Conservation (phyloP, 306 rosid species). For the Medicago truncatula region DNA sequence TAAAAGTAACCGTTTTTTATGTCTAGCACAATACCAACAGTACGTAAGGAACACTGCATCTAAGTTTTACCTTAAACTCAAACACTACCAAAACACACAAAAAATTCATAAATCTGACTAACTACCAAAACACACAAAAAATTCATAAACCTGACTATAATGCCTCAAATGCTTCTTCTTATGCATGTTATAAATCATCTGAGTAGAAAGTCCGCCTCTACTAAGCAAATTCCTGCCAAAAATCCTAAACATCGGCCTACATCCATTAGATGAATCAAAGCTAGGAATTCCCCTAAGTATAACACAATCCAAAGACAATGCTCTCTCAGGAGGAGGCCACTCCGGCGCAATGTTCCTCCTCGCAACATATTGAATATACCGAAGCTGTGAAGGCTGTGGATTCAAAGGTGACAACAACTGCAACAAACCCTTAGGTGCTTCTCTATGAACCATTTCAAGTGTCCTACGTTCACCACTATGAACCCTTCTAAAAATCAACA, state of each 20-base stretch:
- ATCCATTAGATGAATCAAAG: conserved; percentile 84
- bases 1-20: background rate
- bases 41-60: background rate
- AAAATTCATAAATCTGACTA: conserved; percentile 59
- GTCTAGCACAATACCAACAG: background rate
- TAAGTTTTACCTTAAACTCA: conserved; percentile 11
- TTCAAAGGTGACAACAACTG: conserved; percentile 85
- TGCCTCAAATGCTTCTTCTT: conserved; percentile 75
- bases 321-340: conserved; percentile 98
- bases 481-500: conserved; percentile 68
- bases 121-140: too few species aligned
- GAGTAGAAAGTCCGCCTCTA: conserved; percentile 88
- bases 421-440: conserved; percentile 92
- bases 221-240: conserved; percentile 85
- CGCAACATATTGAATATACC: conserved; percentile 88
- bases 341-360: conserved; percentile 84
- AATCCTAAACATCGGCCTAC: conserved; percentile 84
- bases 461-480: conserved; percentile 83
- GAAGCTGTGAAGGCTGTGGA: conserved; percentile 95
- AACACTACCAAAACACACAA: background rate
- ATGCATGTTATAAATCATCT: conserved; percentile 85
- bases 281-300: conserved; percentile 86
- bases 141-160: conserved; percentile 67
- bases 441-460: conserved; percentile 90
- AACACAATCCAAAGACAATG: conserved; percentile 86